Base-by-base conservation (phyloP, 176 grass and related monocot genomes). In the Microstegium vimineum region DNA sequence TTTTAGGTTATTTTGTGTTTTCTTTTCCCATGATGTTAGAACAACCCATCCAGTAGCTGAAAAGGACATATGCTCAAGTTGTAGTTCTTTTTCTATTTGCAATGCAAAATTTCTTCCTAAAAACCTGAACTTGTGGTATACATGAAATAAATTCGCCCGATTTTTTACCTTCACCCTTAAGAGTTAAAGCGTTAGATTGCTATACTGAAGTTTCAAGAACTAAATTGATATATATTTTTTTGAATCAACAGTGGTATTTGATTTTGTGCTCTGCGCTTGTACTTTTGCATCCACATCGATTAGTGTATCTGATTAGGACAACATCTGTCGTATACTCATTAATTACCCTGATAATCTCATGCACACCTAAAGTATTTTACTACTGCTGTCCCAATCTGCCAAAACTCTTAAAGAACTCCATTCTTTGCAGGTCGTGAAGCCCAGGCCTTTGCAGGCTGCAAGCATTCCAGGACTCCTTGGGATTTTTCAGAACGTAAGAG, bases 391-490 rank as follows among this genome's bases (percentile, higher is more conserved):
- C 64, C 31, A 14, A 62, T 80, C 16, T 51, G 38, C 35, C 40
- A 84, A 23, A 69, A 8, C 31, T 49, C 34, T 84, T 84, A 47
- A 89, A 74, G 62, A 68, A 51, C 13, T 62, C 4, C 77, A 69
- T 77, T 66, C 35, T 81, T 70, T 60, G 10, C 78, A 99, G 97
- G 86, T 86, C 16, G 93, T 96, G 81, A 99, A 92, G 83, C 93
- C 93, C 23, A 99, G 93, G 82, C 87, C 93, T 66, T 80, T 99
- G 82, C 97, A 99, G 74, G 93, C 93, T 81, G 97, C 97, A 76
- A 99, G 93, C 83, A 89, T 99, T 78, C 97, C 97, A 23, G 97
- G 97, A 63, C 89, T 99, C 62, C 89, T 96, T 42, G 97, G 93
- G 35, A 96, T 94, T 72, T 99, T 99, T 74, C 97, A 99, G 76